Evolutionary conservation across 1,139 yeast species (phyloP), one percentile per base, ranked within the genome.

Genomic region (Debaryomyces coudertii): DNA sequence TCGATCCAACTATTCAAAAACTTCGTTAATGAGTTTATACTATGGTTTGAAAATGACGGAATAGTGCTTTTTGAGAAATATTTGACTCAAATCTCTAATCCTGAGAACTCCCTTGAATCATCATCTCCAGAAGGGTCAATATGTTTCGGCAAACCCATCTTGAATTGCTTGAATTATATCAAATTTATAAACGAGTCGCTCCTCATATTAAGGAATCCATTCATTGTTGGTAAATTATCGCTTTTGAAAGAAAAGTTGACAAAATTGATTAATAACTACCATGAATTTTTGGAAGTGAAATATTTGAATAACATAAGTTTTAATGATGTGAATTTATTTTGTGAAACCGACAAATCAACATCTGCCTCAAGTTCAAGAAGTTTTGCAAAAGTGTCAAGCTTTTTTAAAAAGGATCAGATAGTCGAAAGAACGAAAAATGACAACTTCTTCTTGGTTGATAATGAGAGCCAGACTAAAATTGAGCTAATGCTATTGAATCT

Each of bases 11-110:
- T 60, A 11, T 66, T 72, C 57, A 74, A 74, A 47, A 53, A 51
- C 39, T 71, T 73, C 40, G 63, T 73, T 18, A 73, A 70, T 53
- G 73, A 70, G 4, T 73, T 72, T 49, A 63, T 75, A 38, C 47
- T 69, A 41, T 74, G 77, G 77, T 53, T 69, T 23, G 74, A 71
- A 45, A 62, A 60, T 41, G 72, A 61, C 36, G 66, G 64, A 12
- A 41, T 70, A 12, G 50, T 63, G 4, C 58, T 75, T 25, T 69
- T 72, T 47, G 65, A 65, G 18, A 71, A 71, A 50, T 73, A 68
- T 51, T 35, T 28, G 11, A 11, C 25, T 12, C 46, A 42, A 11
- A 36, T 48, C 8, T 39, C 38, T 2, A 29, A 33, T 14, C 41
- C 40, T 11, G 38, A 38, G 12, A 16, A 16, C 7, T 45, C 23